These are phyloP conservation scores for Filobasidium wieringae DNA, from an alignment of 768 basidiomycete genomes.

Conservation along the genomic window DNA sequence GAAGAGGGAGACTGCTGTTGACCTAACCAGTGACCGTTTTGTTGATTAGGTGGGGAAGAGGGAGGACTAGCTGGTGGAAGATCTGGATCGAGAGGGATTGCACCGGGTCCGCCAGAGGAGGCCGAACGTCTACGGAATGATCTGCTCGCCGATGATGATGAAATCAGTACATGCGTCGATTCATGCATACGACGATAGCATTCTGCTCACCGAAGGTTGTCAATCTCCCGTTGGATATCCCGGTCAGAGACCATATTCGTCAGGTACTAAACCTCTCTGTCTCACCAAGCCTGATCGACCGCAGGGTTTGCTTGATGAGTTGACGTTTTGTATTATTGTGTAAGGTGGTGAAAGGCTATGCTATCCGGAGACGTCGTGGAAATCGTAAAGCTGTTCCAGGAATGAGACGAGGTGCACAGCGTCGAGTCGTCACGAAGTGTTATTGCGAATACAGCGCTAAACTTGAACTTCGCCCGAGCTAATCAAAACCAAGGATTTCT, in stretches of 20 bases:
- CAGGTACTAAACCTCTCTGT: too few species aligned
- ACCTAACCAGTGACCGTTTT: background rate
- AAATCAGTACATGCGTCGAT: slow-evolving; percentile 11
- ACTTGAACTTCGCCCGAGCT: too few species aligned
- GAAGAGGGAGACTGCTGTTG: slow-evolving; percentile 6
- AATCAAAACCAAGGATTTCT: too few species aligned
- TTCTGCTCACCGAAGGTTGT: slow-evolving; percentile 27
- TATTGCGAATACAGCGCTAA: too few species aligned
- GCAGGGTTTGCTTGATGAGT: too few species aligned
- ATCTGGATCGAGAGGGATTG: slow-evolving; percentile 80
- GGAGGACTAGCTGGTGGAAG: slow-evolving; percentile 50
- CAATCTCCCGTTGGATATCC: slow-evolving; percentile 35
- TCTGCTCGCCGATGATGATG: slow-evolving; percentile 10
- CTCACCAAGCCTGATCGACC: too few species aligned
- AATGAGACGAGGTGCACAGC: too few species aligned
- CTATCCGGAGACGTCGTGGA: too few species aligned
- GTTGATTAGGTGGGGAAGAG: slow-evolving; percentile 26
- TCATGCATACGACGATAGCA: slow-evolving; percentile 18
- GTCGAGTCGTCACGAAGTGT: too few species aligned
- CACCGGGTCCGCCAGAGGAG: slow-evolving; percentile 59
- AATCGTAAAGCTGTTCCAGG: too few species aligned
- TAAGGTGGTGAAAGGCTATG: too few species aligned
- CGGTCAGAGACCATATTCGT: slow-evolving; percentile 33
- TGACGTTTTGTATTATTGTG: too few species aligned
- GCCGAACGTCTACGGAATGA: slow-evolving; percentile 63